Percentiles rank a stretch among this genome's conserved stretches.
phyloP scores from a whole-genome alignment of 805 yeast genomes.

The Metschnikowia gruessii region DNA sequence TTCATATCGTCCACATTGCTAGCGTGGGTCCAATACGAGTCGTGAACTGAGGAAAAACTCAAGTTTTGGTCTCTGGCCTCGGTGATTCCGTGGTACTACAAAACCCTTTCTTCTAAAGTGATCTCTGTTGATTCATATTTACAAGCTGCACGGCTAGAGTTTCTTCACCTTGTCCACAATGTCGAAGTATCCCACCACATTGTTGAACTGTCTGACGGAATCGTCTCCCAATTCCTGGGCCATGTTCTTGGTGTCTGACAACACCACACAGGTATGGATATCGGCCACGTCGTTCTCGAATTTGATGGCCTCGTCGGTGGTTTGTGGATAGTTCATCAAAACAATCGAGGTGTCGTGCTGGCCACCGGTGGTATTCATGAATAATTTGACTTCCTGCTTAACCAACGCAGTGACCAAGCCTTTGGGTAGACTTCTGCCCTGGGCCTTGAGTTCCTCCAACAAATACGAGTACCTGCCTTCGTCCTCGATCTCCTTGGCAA shows the following conservation, averaged over 20 bases:
- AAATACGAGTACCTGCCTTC: conserved; percentile 51
- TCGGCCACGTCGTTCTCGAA: conserved; percentile 69
- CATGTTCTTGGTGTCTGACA: conserved; percentile 24
- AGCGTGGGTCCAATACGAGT: conserved; percentile 98
- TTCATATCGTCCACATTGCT: conserved; percentile 74
- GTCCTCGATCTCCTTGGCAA: conserved; percentile 44
- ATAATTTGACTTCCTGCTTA: conserved; percentile 35
- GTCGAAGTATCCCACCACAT: conserved; percentile 59
- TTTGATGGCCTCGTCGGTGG: conserved; percentile 62
- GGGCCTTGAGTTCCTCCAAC: conserved; percentile 42
- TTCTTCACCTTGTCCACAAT: conserved; percentile 53
- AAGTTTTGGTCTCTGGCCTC: conserved; percentile 56
- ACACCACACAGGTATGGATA: conserved; percentile 39
- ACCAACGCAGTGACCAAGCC: conserved; percentile 54
- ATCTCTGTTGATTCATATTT: conserved; percentile 2
- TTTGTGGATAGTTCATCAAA: conserved; percentile 57
- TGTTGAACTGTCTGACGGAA: conserved; percentile 32
- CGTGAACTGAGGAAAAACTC: conserved; percentile 92
- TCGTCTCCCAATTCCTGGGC: conserved; percentile 20
- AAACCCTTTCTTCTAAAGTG: too few species aligned
- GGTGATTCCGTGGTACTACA: too few species aligned
- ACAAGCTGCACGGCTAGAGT: conserved; percentile 5
- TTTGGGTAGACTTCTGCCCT: conserved; percentile 31
- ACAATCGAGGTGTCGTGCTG: conserved; percentile 47
- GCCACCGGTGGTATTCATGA: conserved; percentile 35